Percentiles rank a stretch among this genome's conserved stretches.
These are phyloP conservation scores for Mycena galericulata DNA, from an alignment of 768 basidiomycete species.

Conservation along the genomic window DNA sequence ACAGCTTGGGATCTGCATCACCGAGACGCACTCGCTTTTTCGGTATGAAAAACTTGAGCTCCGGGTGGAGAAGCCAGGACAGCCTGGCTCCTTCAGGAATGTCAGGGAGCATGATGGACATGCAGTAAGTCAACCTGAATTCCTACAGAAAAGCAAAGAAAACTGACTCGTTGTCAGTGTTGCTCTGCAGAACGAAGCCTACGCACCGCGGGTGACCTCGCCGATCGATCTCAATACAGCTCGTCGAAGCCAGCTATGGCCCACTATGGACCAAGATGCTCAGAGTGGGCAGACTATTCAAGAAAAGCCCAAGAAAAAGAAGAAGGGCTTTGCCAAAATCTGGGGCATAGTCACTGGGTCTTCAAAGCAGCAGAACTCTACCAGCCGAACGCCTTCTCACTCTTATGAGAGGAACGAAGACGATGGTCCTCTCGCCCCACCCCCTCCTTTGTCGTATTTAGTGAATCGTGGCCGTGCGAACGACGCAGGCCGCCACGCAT, in stretches of 20 bases:
- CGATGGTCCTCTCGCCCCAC: slow-evolving; percentile 85
- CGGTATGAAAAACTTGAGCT: slow-evolving; percentile 76
- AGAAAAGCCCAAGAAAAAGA: slow-evolving; percentile 80
- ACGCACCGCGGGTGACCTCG: slow-evolving; percentile 44
- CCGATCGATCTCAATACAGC: slow-evolving; percentile 53
- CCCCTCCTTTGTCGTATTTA: slow-evolving; percentile 91
- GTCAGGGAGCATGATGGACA: slow-evolving; percentile 91
- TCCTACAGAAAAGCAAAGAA: not conserved
- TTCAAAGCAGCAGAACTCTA: slow-evolving; percentile 53
- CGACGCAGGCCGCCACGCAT: slow-evolving; percentile 69
- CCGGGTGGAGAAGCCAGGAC: slow-evolving; percentile 83
- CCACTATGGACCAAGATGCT: slow-evolving; percentile 49
- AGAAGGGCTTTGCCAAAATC: slow-evolving; percentile 81
- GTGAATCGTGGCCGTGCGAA: slow-evolving; percentile 70
- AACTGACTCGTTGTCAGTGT: slow-evolving; percentile 59
- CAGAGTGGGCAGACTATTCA: slow-evolving; percentile 42
- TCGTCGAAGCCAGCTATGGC: slow-evolving; percentile 68
- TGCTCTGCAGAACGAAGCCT: slow-evolving; percentile 78
- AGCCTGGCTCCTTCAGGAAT: slow-evolving; percentile 85
- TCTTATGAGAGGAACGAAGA: slow-evolving; percentile 67
- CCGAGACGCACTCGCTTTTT: slow-evolving; percentile 83
- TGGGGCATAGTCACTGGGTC: slow-evolving; percentile 83
- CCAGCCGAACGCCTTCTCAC: slow-evolving; percentile 49
- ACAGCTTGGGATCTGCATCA: slow-evolving; percentile 76
- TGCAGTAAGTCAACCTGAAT: slow-evolving; percentile 75